Conservation (phyloP, 2,329 filamentous ascomycete species). For the Aspergillus sp. region DNA sequence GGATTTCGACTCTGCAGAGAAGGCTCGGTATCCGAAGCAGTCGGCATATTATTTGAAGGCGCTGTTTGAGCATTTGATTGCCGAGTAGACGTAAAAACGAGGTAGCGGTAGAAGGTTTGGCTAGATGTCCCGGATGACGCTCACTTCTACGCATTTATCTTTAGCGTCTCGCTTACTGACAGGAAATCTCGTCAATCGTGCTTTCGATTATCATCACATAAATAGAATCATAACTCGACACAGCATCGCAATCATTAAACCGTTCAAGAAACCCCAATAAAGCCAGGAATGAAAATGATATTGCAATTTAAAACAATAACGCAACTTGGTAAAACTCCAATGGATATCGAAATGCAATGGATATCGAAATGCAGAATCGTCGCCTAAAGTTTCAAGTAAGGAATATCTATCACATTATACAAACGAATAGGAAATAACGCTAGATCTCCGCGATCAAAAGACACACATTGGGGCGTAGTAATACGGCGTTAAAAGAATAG, state of each 20-base stretch:
- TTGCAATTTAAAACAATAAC: not conserved
- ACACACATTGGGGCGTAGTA: not conserved
- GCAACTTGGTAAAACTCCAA: not conserved
- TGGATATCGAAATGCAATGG: constrained; percentile 1
- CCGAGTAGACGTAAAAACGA: not conserved
- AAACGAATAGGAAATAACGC: not conserved
- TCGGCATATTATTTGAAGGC: constrained; percentile 68
- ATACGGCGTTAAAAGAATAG: not conserved
- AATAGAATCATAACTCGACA: not conserved
- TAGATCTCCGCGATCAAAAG: not conserved
- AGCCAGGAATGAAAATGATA: not conserved
- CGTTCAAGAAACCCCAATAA: not conserved
- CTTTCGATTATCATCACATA: not conserved
- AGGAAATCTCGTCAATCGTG: not conserved
- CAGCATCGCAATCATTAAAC: not conserved
- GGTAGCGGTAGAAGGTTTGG: too few relatives aligned
- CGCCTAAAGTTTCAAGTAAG: not conserved
- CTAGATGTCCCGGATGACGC: too few relatives aligned
- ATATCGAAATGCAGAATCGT: constrained; percentile 1
- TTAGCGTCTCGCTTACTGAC: not conserved
- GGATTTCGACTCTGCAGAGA: constrained; percentile 72
- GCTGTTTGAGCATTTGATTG: constrained; percentile 66
- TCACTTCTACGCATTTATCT: not conserved
- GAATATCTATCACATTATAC: not conserved
- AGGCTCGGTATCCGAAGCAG: constrained; percentile 70